Percentiles rank a stretch among this genome's conserved stretches.
Evolutionary conservation across 148 eudicot genomes (phyloP).

Genomic region (Drosera capensis): DNA sequence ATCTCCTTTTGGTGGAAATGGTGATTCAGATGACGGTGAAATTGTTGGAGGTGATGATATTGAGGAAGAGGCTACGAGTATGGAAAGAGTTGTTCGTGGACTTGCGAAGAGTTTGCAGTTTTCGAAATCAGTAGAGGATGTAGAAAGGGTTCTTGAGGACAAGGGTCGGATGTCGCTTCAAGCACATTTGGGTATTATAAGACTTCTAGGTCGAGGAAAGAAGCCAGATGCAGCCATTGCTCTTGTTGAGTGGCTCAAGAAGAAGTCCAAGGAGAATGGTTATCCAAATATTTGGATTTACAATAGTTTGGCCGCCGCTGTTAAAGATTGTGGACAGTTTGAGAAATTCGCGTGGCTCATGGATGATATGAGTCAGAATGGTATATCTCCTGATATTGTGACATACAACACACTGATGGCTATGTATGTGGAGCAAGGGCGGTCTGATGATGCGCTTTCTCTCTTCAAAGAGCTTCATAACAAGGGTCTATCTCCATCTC

Average conservation of each 20-base stretch:
- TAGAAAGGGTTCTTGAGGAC: slow-evolving; percentile 49
- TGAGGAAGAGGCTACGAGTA: slow-evolving; percentile 11
- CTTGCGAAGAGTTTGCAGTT: slow-evolving; percentile 28
- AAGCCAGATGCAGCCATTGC: slow-evolving; percentile 54
- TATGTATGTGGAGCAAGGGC: slow-evolving; percentile 46
- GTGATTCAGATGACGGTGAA: slow-evolving; percentile 5
- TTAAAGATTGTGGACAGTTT: slow-evolving; percentile 41
- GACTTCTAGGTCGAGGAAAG: slow-evolving; percentile 72
- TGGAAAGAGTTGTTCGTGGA: slow-evolving; percentile 38
- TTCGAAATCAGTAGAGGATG: slow-evolving; percentile 54
- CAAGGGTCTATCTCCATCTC: slow-evolving; percentile 62
- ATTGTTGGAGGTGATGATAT: slow-evolving; percentile 5
- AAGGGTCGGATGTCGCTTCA: slow-evolving; percentile 45
- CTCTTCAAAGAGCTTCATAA: slow-evolving; percentile 38
- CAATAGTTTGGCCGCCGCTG: slow-evolving; percentile 65
- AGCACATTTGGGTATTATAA: slow-evolving; percentile 56
- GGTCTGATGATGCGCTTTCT: slow-evolving; percentile 41
- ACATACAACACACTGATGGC: slow-evolving; percentile 82
- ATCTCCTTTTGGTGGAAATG: slow-evolving; percentile 10
- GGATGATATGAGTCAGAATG: slow-evolving; percentile 44
- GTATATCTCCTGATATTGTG: slow-evolving; percentile 53
- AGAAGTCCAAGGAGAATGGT: slow-evolving; percentile 25
- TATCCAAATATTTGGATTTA: slow-evolving; percentile 59
- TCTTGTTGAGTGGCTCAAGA: slow-evolving; percentile 68
- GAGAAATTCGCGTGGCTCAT: slow-evolving; percentile 36